Conservation (phyloP, 805 yeast species). For the Hanseniaspora vineae region DNA sequence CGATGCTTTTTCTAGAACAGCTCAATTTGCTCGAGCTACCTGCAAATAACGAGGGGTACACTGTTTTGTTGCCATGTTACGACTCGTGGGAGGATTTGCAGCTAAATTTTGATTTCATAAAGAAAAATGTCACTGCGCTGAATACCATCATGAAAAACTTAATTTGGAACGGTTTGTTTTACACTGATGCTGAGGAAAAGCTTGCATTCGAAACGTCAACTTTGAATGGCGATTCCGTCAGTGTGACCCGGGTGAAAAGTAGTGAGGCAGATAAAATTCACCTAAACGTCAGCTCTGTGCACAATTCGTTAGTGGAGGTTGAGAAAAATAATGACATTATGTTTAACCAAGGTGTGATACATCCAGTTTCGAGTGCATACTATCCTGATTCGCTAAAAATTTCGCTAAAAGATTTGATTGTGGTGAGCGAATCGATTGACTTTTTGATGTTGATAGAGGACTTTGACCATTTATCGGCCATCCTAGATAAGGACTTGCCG, state of each 20-base stretch:
- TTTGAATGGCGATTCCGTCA: constrained; percentile 17
- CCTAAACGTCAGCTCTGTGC: constrained; percentile 2
- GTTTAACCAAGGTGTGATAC: constrained; percentile 77
- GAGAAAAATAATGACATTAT: constrained; percentile 46
- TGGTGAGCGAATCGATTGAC: constrained; percentile 35
- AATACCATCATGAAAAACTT: constrained; percentile 41
- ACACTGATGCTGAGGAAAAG: constrained; percentile 41
- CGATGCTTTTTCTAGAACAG: constrained; percentile 43
- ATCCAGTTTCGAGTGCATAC: constrained; percentile 43
- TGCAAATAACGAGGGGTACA: constrained; percentile 50
- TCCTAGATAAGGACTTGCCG: constrained; percentile 28
- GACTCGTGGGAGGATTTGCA: constrained; percentile 56
- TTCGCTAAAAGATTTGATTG: constrained; percentile 40
- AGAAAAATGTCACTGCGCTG: constrained; percentile 37
- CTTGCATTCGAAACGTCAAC: constrained; percentile 12
- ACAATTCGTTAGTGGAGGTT: constrained; percentile 13
- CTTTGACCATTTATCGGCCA: constrained; percentile 30
- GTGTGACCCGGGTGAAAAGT: constrained; percentile 6
- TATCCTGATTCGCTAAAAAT: constrained; percentile 48
- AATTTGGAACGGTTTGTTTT: constrained; percentile 50
- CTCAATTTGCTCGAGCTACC: constrained; percentile 39
- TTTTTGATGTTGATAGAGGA: constrained; percentile 35
- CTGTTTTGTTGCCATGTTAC: constrained; percentile 68
- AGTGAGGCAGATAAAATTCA: constrained; percentile 10
- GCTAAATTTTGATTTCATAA: constrained; percentile 45